Evolutionary conservation across 2,329 filamentous ascomycete genomes (phyloP), one percentile per base, ranked within the genome.

Genomic region (Colletotrichum nymphaeae): DNA sequence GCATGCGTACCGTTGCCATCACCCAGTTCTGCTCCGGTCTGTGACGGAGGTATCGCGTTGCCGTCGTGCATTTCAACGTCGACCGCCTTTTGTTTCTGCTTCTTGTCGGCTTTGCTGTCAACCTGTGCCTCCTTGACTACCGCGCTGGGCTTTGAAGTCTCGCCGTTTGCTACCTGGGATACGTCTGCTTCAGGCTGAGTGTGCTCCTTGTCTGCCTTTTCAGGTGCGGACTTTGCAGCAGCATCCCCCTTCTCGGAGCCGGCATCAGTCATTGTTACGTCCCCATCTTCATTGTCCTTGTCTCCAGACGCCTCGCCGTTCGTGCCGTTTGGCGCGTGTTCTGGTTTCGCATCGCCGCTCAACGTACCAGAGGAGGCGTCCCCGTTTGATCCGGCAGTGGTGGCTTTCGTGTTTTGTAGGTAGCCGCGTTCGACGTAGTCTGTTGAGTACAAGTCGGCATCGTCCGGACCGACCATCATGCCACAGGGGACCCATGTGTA

Each of bases 401-500:
- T 73, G 75, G 37, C 76, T 77, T 63, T 72, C 32, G 28, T 37
- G 22, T 59, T 62, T 53, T 30, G 63, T 53, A 82, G 75, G 56
- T 83, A 80, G 67, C 83, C 81, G 52, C 81, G 82, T 26, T 82
- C 81, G 9, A 86, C 80, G 60, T 85, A 83, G 24, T 86, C 83
- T 65, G 89, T 85, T 62, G 84, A 85, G 75, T 88, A 93, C 2
- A 91, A 80, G 46, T 88, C 84, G 67, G 86, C 82, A 76, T 93
- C 90, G 76, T 89, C 85, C 5, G 87, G 83, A 1, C 87, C 87
- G 49, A 91, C 83, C 83, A 92, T 88, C 75, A 86, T 83, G 59
- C 87, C 86, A 78, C 90, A 92, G 8, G 90, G 90, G 57, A 88
- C 87, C 91, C 91, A 93, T 16, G 90, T 91, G 75, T 92, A 90